Percentiles rank a stretch among this genome's conserved stretches.
Evolutionary conservation across 2,329 filamentous ascomycete species (phyloP).

Genomic region (Botrytis pseudocinerea): DNA sequence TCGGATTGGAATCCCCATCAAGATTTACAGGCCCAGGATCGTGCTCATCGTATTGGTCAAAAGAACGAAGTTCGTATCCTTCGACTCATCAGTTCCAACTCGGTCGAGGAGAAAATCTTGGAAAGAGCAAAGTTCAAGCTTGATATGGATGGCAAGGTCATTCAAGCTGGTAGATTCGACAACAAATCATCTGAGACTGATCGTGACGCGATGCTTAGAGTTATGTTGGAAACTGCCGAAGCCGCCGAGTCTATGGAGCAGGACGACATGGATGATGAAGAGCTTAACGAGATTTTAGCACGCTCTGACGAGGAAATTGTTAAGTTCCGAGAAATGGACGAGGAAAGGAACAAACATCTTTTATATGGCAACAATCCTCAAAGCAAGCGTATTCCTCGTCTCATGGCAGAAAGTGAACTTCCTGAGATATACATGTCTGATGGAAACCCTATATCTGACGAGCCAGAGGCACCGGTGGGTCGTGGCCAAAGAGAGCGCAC

Average conservation of each 20-base stretch:
- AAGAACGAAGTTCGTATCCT: slow-evolving; percentile 99
- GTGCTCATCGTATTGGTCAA: slow-evolving; percentile 98
- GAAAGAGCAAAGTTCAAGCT: slow-evolving; percentile 97
- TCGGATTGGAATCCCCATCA: slow-evolving; percentile 99
- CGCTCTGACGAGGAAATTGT: slow-evolving; percentile 77
- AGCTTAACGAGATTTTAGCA: slow-evolving; percentile 91
- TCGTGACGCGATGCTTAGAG: slow-evolving; percentile 93
- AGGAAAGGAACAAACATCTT: slow-evolving; percentile 65
- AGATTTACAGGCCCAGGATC: slow-evolving; percentile 98
- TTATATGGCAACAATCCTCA: slow-evolving; percentile 68
- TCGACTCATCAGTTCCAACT: slow-evolving; percentile 92
- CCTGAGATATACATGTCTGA: slow-evolving; percentile 93
- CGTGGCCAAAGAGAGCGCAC: slow-evolving; percentile 94
- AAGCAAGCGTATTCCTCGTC: slow-evolving; percentile 68
- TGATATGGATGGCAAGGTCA: slow-evolving; percentile 99
- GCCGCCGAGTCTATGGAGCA: slow-evolving; percentile 70
- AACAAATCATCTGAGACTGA: slow-evolving; percentile 99
- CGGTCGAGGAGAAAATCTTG: slow-evolving; percentile 97
- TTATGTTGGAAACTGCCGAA: slow-evolving; percentile 83
- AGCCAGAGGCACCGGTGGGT: slow-evolving; percentile 74
- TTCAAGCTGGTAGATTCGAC: slow-evolving; percentile 98
- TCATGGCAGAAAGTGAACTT: slow-evolving; percentile 84
- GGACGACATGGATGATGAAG: slow-evolving; percentile 98
- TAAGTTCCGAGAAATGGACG: slow-evolving; percentile 81
- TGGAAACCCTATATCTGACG: slow-evolving; percentile 76